phyloP scores from a whole-genome alignment of 495 filamentous ascomycete species.

The Rhypophila decipiens region DNA sequence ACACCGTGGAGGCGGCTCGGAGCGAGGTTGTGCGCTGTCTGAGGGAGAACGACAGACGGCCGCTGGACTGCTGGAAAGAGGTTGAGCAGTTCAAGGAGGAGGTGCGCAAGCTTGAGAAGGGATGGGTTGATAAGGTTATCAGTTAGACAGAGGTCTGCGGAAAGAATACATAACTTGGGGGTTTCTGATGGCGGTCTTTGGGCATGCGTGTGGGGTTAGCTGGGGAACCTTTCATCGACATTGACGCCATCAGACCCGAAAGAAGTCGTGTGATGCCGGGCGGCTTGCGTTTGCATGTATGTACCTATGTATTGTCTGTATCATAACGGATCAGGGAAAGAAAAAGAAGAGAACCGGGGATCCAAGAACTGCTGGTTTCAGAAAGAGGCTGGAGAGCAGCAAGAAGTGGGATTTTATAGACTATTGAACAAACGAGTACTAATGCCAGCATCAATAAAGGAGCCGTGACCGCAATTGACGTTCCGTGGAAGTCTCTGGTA shows the following conservation, averaged over 20 bases:
- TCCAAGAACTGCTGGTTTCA: too few species aligned
- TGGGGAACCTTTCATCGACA: not conserved
- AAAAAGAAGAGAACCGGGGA: not conserved
- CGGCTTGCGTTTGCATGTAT: not conserved
- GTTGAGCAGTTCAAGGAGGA: conserved; percentile 84
- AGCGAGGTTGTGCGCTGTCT: conserved; percentile 75
- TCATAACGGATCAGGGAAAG: not conserved
- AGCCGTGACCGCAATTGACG: too few species aligned
- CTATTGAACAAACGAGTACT: too few species aligned
- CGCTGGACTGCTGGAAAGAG: conserved; percentile 93
- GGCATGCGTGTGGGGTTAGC: not conserved
- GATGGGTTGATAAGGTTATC: conserved; percentile 80
- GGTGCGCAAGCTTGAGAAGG: conserved; percentile 75
- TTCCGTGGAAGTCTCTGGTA: not conserved
- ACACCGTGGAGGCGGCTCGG: conserved; percentile 66
- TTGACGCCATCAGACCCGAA: not conserved
- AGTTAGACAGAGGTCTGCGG: conserved; percentile 14
- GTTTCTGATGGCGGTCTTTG: not conserved
- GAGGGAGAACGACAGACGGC: conserved; percentile 76
- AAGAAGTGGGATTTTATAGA: too few species aligned
- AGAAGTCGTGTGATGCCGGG: not conserved
- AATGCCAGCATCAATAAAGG: too few species aligned
- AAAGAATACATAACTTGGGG: not conserved
- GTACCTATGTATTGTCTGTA: not conserved
- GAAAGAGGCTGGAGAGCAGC: too few species aligned